phyloP scores from a whole-genome alignment of 2,329 filamentous ascomycete species.

The Hypoxylon sp. region DNA sequence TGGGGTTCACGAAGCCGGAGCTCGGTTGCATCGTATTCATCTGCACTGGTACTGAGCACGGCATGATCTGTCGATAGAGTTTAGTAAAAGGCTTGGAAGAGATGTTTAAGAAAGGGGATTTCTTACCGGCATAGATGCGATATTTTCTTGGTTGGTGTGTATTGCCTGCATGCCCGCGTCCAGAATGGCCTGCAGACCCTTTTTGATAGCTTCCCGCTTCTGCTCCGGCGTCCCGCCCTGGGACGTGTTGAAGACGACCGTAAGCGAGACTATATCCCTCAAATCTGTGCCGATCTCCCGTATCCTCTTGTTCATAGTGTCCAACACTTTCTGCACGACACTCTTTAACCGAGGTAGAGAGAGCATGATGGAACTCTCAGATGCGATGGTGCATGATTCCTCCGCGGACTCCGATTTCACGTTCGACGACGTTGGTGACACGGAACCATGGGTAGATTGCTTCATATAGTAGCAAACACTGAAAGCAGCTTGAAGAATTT shows the following conservation, averaged over 20 bases:
- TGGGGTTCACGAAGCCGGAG: slow-evolving; percentile 44
- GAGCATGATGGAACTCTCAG: slow-evolving; percentile 51
- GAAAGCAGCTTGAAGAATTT: slow-evolving; percentile 69
- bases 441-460: slow-evolving; percentile 46
- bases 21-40: slow-evolving; percentile 44
- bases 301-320: slow-evolving; percentile 60
- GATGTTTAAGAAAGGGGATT: not conserved
- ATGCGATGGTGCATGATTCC: slow-evolving; percentile 49
- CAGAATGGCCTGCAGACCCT: slow-evolving; percentile 60
- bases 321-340: slow-evolving; percentile 63
- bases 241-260: slow-evolving; percentile 64
- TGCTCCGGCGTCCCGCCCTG: slow-evolving; percentile 58
- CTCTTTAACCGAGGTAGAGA: slow-evolving; percentile 48
- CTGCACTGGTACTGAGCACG: slow-evolving; percentile 38
- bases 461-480: slow-evolving; percentile 70
- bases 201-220: slow-evolving; percentile 60
- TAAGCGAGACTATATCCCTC: slow-evolving; percentile 65
- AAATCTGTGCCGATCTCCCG: slow-evolving; percentile 65
- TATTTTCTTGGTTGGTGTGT: slow-evolving; percentile 59
- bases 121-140: slow-evolving; percentile 53
- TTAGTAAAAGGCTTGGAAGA: slow-evolving; percentile 8
- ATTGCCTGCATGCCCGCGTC: slow-evolving; percentile 63
- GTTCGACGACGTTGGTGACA: slow-evolving; percentile 36
- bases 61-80: slow-evolving; percentile 40
- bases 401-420: slow-evolving; percentile 44